These are phyloP conservation scores for Monilinia vaccinii-corymbosi DNA, from an alignment of 2,329 filamentous ascomycete species.

Conservation along the genomic window DNA sequence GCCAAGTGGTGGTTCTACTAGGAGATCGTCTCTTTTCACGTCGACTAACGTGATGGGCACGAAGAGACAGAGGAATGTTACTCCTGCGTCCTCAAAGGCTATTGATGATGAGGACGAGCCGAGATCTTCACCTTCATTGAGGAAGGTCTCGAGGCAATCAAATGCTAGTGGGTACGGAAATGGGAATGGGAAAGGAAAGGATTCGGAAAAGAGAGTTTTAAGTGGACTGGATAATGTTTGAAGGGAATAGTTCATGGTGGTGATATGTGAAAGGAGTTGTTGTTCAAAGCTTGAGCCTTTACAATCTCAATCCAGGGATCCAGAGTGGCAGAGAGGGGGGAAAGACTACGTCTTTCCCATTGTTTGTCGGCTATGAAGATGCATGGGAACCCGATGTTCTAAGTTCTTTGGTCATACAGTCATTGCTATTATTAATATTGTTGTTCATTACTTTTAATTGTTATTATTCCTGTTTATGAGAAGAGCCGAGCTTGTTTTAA, in stretches of 20 bases:
- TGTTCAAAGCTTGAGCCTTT: neutral
- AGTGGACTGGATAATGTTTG: slow-evolving; percentile 23
- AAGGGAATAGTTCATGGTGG: neutral
- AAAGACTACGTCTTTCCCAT: neutral
- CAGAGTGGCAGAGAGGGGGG: neutral
- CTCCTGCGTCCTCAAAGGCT: slow-evolving; percentile 37
- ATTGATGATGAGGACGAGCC: slow-evolving; percentile 41
- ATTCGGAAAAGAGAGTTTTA: slow-evolving; percentile 16
- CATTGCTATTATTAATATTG: neutral
- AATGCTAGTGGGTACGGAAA: slow-evolving; percentile 8
- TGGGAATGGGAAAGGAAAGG: slow-evolving; percentile 2
- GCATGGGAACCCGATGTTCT: neutral
- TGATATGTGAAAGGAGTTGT: neutral
- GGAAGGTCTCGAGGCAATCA: slow-evolving; percentile 20
- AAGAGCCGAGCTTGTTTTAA: neutral
- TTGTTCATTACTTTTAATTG: neutral
- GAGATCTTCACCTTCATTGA: slow-evolving; percentile 15
- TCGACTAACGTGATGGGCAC: slow-evolving; percentile 18
- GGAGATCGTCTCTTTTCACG: slow-evolving; percentile 17
- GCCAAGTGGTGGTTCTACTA: slow-evolving; percentile 3
- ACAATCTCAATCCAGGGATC: neutral
- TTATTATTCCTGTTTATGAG: neutral
- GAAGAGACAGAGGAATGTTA: slow-evolving; percentile 40
- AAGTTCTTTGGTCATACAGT: neutral
- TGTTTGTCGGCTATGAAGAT: neutral